These are phyloP conservation scores for Aspergillus spinulosporus DNA, from an alignment of 2,329 filamentous ascomycete species.

Conservation along the genomic window DNA sequence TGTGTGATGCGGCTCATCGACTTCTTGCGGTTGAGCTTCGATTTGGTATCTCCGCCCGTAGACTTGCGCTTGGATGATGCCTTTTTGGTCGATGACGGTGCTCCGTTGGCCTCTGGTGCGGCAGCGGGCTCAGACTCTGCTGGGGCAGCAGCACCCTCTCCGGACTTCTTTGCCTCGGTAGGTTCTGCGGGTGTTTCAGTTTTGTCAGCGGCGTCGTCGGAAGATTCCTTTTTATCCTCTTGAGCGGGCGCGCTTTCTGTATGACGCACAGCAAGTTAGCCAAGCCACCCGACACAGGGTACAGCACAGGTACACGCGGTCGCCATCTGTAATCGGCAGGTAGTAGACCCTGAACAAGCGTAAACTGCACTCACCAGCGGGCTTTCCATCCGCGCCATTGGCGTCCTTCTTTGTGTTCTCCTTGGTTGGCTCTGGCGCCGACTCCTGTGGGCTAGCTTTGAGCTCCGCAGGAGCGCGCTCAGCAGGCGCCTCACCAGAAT, in stretches of 20 bases:
- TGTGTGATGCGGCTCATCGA: conserved; percentile 70
- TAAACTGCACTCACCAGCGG: conserved; percentile 30
- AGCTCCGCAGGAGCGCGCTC: conserved; percentile 33
- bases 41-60: conserved; percentile 62
- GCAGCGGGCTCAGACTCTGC: conserved; percentile 30
- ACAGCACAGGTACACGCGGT: conserved; percentile 13
- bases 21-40: conserved; percentile 80
- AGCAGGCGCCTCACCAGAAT: conserved; percentile 31
- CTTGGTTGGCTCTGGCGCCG: conserved; percentile 24
- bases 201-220: conserved; percentile 33
- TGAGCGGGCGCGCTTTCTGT: conserved; percentile 24
- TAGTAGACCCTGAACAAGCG: background rate
- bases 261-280: conserved; percentile 15
- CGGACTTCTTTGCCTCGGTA: conserved; percentile 28
- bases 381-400: conserved; percentile 31
- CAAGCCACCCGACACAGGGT: conserved; percentile 6
- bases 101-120: conserved; percentile 48
- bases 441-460: conserved; percentile 23
- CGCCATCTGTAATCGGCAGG: background rate
- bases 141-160: conserved; percentile 24
- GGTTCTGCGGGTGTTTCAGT: conserved; percentile 25
- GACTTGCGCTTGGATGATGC: conserved; percentile 69
- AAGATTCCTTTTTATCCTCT: conserved; percentile 31
- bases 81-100: conserved; percentile 52
- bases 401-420: conserved; percentile 27